Base-by-base conservation (phyloP, 306 rosid species). In the Pyrus betulifolia region DNA sequence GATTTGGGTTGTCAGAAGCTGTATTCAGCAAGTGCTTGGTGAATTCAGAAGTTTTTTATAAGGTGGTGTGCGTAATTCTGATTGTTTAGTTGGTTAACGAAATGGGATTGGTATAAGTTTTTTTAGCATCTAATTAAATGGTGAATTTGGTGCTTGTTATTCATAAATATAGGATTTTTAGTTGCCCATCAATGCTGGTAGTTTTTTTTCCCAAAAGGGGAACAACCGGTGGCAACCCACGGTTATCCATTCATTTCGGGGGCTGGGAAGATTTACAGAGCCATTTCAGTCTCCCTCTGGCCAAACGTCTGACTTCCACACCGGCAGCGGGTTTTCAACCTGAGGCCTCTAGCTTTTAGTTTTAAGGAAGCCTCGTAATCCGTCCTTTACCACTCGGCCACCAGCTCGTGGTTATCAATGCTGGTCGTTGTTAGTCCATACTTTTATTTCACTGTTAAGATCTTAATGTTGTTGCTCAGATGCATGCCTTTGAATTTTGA, bases 1-100 rank as follows among this genome's bases (percentile, higher is more conserved):
- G 59, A 61, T 74, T 82, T 33, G 33, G 67, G 74, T 64, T 46
- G 28, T 49, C 27, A 31, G 31, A 42, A 58, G 65, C 74, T 55
- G 23, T 38, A 4, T 38, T 38, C 55, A 42, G 40, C 8, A 33
- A 67, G 67, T 51, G 42, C 19, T 68, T 46, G 22, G 52, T 40
- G 6, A 15, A 59, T 25, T 72, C 9, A 11, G 22, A 19, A 14
- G 9, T 61, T 57, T 55, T 74, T 64, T 35, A 64, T 21, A 28
- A 82, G 66, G 80, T 65, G 35, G 23, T 23, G 59, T 60, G 8
- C 61, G 4, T 44, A 19, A 12, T 61, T 74, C n/a, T n/a, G 33
- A 42, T 40, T 67, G 55, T 42, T 67, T n/a, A n/a, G 5, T 11
- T 31, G 23, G 12, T 40, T 73, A 38, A 19, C 30, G 60, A 11